Percentiles rank a stretch among this genome's conserved stretches.
These are phyloP conservation scores for Arabis alpina DNA, from an alignment of 345 rosid genomes.

Conservation along the genomic window DNA sequence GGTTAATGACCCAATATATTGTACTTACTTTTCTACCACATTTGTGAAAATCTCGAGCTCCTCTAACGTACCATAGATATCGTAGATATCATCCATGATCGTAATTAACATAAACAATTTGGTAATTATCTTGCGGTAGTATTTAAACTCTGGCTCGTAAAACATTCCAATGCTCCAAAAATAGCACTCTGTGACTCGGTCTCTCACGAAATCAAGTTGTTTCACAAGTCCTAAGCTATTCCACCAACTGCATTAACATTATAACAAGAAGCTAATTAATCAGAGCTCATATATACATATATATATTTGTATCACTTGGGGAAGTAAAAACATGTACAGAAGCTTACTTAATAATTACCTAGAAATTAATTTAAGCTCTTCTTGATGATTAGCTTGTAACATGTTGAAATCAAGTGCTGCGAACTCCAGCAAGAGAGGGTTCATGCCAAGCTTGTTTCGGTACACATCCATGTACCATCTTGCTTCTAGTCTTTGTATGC, in stretches of 20 bases:
- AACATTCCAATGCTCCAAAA: conserved; percentile 43
- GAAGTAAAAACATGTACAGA: neutral
- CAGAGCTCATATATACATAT: neutral
- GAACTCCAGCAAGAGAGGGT: conserved; percentile 46
- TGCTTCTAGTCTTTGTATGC: conserved; percentile 52
- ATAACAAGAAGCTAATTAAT: neutral
- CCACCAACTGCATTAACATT: conserved; percentile 51
- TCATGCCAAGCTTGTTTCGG: conserved; percentile 19
- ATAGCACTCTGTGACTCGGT: conserved; percentile 45
- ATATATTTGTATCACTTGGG: neutral
- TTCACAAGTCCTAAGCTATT: conserved; percentile 35
- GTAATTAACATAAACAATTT: conserved; percentile 37
- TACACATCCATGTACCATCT: conserved; percentile 56
- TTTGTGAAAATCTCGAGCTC: conserved; percentile 45
- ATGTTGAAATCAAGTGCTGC: conserved; percentile 55
- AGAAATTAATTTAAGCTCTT: conserved; percentile 49
- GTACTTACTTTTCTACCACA: conserved; percentile 30
- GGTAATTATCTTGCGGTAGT: conserved; percentile 39
- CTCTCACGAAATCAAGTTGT: conserved; percentile 47
- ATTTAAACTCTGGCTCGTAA: conserved; percentile 38
- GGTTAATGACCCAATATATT: neutral
- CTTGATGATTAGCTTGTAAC: conserved; percentile 48
- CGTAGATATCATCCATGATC: conserved; percentile 50
- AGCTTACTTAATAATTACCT: conserved; percentile 20
- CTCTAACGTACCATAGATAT: conserved; percentile 49